phyloP scores from a whole-genome alignment of 176 grass and related monocot species.

The Leersia perrieri region DNA sequence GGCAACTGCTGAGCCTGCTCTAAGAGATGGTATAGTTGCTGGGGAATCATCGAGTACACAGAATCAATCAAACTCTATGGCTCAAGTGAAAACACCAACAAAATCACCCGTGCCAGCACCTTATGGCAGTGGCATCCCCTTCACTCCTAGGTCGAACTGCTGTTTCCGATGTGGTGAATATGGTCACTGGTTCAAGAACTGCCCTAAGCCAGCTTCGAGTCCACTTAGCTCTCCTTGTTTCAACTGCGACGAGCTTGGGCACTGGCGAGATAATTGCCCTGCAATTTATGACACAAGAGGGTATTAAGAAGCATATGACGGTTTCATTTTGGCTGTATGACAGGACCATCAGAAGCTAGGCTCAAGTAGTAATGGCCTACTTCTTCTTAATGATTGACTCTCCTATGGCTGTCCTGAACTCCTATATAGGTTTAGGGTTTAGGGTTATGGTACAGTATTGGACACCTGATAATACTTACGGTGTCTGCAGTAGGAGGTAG shows the following conservation, averaged over 20 bases:
- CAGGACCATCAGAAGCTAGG: background rate
- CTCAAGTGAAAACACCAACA: background rate
- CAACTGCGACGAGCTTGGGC: slow-evolving; percentile 10
- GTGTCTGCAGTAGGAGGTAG: background rate
- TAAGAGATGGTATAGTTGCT: background rate
- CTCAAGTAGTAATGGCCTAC: background rate
- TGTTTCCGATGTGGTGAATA: slow-evolving; percentile 22
- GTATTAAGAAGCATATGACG: background rate
- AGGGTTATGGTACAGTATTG: background rate
- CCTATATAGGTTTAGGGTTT: background rate
- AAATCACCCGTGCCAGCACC: background rate
- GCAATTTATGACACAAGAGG: background rate
- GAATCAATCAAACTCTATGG: background rate
- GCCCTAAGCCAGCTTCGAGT: background rate
- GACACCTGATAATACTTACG: background rate
- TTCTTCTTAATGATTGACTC: background rate
- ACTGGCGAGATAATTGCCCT: slow-evolving; percentile 24
- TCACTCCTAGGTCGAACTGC: background rate
- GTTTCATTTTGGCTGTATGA: background rate
- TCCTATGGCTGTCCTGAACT: background rate
- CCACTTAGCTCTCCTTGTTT: slow-evolving; percentile 11
- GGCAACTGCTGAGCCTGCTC: background rate
- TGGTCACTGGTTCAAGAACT: slow-evolving; percentile 12
- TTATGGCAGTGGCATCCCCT: background rate
- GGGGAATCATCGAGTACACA: background rate